Base-by-base conservation (phyloP, 1,139 yeast species). In the Blastobotrys elegans region DNA sequence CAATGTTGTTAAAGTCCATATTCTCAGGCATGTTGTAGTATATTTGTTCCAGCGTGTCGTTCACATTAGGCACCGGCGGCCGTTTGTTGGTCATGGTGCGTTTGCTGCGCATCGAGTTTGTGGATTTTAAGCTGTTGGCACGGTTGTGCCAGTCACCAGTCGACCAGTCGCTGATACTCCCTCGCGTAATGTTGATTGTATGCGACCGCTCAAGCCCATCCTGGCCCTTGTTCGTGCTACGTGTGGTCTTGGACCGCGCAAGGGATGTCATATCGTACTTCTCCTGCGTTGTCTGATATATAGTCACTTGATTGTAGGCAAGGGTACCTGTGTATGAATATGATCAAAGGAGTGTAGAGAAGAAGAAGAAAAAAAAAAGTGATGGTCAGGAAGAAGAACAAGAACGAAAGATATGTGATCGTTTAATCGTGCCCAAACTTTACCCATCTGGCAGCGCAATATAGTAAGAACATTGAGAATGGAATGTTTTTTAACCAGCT, bases 111-210 rank as follows among this genome's bases (percentile, higher is more conserved):
- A 24, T 6, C 4, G 30, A 21, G 20, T 22, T 20, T 4, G 40
- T 5, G n/a, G 30, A 24, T 17, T 27, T 39, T 11, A 39, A 16
- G 17, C 30, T 20, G 18, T 39, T 21, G 10, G 42, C 42, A 4
- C 42, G 32, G n/a, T 39, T 39, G 13, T n/a, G 11, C 33, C 33
- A 27, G 5, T 27, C 42, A 6, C 27, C 44, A 10, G 44, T 14
- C 4, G 46, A 13, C 46, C 46, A 43, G 21, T 43, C 46, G 8
- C 37, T 20, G 10, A 43, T 43, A 10, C 40, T 32, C 14, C 46
- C 46, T 20, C 46, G 27, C 13, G 46, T 43, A 8, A 43, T 29
- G 31, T 41, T 41, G 22, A 41, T 14, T 8, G 44, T 41, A 31
- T 40, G 35, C 27, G 43, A 40, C 21, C 43, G 26, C 27, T 30